Base-by-base conservation (phyloP, 2,329 filamentous ascomycete genomes). In the Botryotinia convoluta region DNA sequence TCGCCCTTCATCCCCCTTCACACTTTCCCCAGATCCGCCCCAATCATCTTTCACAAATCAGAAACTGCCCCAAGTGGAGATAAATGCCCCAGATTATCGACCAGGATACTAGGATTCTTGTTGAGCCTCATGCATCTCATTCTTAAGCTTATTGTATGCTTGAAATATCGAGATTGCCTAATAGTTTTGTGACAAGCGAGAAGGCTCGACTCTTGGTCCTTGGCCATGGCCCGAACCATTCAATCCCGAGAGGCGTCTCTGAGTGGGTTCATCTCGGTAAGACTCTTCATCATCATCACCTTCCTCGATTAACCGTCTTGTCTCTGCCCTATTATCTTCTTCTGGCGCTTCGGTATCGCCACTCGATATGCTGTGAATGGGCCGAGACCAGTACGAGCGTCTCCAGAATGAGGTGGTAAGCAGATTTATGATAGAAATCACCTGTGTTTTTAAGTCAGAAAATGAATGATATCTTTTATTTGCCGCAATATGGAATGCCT, bases 131-230 rank as follows among this genome's bases (percentile, higher is more conserved):
- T 37, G 61, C 45, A 64, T 51, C 37, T 65, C 29, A 29, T 42
- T 39, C 35, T 68, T 57, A 42, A 68, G 65, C 48, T 32, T 57
- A 22, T 57, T 42, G 6, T n/a, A 32, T 68, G 48, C 65, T 32
- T 26, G 37, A 32, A 68, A 16, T n/a, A 51, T 57, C 54, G 20
- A 68, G 48, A 68, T 57, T 42, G 65, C 48, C 48, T 57, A 68
- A 68, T 72, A 35, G 29, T 42, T 72, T 26, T 72, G 22, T 26
- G 44, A 65, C 69, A 80, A 65, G 9, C 63, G 72, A 26, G 76
- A 79, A 32, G 79, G 79, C 69, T 77, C 71, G 35, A 80, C 76
- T 71, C 78, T 75, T 35, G 79, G 76, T 18, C 75, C 74, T 60
- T 74, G 74, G 48, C 59, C 71, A 51, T 74, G 74, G 54, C 59